Evolutionary conservation across 176 grass and related monocot genomes (phyloP).

Genomic region (Tillandsia leiboldiana): DNA sequence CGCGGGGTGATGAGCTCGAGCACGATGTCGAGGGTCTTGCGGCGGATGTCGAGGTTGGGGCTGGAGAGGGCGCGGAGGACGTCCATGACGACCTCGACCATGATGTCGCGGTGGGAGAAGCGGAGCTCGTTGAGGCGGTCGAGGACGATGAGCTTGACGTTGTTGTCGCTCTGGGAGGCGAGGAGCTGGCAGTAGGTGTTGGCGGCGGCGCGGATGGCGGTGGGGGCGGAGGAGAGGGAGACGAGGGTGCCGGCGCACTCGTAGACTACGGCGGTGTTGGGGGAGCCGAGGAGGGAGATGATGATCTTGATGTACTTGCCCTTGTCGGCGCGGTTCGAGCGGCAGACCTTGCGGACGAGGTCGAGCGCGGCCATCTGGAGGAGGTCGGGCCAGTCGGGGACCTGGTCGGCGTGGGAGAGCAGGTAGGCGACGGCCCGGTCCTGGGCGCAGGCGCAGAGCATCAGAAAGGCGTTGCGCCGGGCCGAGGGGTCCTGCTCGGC

Average conservation of each 20-base stretch:
- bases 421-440: conserved; percentile 51
- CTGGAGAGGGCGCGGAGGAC: conserved; percentile 45
- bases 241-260: conserved; percentile 47
- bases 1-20: conserved; percentile 49
- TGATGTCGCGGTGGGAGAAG: conserved; percentile 41
- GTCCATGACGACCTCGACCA: conserved; percentile 68
- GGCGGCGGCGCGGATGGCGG: conserved; percentile 45
- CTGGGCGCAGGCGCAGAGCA: conserved; percentile 41
- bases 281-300: conserved; percentile 33
- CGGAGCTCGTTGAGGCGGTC: conserved; percentile 52
- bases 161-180: conserved; percentile 67
- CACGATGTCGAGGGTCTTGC: conserved; percentile 65
- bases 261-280: conserved; percentile 41
- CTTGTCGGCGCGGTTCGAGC: conserved; percentile 44
- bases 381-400: conserved; percentile 48
- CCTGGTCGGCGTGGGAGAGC: conserved; percentile 40
- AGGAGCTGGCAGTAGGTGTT: conserved; percentile 60
- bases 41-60: conserved; percentile 45
- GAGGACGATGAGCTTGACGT: conserved; percentile 56
- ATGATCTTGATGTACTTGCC: conserved; percentile 65
- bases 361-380: conserved; percentile 66
- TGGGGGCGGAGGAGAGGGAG: conserved; percentile 56
- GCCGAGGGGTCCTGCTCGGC: conserved; percentile 53
- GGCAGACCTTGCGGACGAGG: conserved; percentile 66
- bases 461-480: conserved; percentile 57